phyloP scores from a whole-genome alignment of 129 eudicot species.

The Helichrysum umbraculigerum region DNA sequence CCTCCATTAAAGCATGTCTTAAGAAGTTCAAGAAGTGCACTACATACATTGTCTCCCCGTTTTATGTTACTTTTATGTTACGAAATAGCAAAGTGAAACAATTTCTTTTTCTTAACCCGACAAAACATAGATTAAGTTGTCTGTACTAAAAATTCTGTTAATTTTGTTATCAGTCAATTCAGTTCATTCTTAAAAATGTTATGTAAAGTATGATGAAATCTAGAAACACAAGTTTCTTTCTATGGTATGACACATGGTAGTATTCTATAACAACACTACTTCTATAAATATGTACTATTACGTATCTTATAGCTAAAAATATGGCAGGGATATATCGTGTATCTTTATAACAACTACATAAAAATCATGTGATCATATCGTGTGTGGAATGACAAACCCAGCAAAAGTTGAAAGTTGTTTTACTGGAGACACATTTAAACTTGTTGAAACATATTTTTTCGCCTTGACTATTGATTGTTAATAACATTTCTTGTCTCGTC shows the following conservation, averaged over 20 bases:
- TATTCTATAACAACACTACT: slow-evolving; percentile 27
- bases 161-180: slow-evolving; percentile 27
- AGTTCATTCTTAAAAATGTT: not conserved
- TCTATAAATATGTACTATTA: slow-evolving; percentile 23
- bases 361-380: slow-evolving; percentile 13
- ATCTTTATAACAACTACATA: slow-evolving; percentile 16
- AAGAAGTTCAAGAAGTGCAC: slow-evolving; percentile 23
- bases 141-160: slow-evolving; percentile 21
- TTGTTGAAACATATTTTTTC: slow-evolving; percentile 14
- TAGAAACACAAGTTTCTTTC: slow-evolving; percentile 12
- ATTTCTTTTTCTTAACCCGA: slow-evolving; percentile 28
- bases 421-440: not conserved
- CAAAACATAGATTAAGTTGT: slow-evolving; percentile 20
- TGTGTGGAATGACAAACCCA: slow-evolving; percentile 13
- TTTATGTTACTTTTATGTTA: slow-evolving; percentile 33
- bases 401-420: slow-evolving; percentile 16
- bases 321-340: slow-evolving; percentile 21
- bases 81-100: not conserved
- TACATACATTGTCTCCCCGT: slow-evolving; percentile 24
- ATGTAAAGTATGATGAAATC: not conserved
- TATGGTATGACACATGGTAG: slow-evolving; percentile 12
- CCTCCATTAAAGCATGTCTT: slow-evolving; percentile 19
- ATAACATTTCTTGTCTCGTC: not conserved
- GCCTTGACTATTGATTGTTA: slow-evolving; percentile 1
- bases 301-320: not conserved